Evolutionary conservation across 2,329 filamentous ascomycete species (phyloP).

Genomic region (Gyromitra esculenta): DNA sequence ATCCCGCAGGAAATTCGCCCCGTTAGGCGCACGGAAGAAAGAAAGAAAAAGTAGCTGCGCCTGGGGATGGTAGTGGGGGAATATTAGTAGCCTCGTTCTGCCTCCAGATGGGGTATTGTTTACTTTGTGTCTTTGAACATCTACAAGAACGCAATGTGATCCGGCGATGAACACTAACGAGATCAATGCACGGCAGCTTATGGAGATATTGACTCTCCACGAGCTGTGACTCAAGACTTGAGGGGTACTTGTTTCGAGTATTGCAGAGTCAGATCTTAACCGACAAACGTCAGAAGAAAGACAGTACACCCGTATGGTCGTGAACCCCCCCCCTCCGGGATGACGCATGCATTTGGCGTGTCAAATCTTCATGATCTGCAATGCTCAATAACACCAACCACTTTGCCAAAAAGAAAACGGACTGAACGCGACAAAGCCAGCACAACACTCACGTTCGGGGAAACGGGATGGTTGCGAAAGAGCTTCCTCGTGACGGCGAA

Average conservation of each 20-base stretch:
- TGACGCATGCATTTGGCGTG: no score
- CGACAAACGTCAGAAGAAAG: constrained; percentile 7
- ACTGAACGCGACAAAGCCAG: constrained; percentile 11
- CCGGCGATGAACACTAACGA: constrained; percentile 37
- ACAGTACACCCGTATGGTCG: constrained; percentile 31
- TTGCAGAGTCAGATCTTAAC: constrained; percentile 9
- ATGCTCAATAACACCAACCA: constrained; percentile 18
- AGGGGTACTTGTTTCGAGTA: not conserved
- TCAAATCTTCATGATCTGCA: not conserved
- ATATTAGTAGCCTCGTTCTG: constrained; percentile 30
- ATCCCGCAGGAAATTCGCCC: constrained; percentile 21
- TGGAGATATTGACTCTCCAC: not conserved
- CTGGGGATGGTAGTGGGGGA: not conserved
- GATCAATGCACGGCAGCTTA: constrained; percentile 36
- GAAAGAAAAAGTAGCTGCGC: constrained; percentile 12
- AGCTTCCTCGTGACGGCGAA: constrained; percentile 32
- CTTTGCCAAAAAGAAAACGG: not conserved
- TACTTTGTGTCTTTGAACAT: not conserved
- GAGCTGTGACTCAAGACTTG: constrained; percentile 32
- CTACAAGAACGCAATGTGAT: not conserved
- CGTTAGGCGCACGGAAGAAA: constrained; percentile 12
- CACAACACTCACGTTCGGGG: constrained; percentile 19
- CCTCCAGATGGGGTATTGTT: not conserved
- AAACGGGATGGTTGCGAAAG: constrained; percentile 32
- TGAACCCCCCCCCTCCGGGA: not conserved